Percentiles rank a stretch among this genome's conserved stretches.
These are phyloP conservation scores for Trichoderma sp. DNA, from an alignment of 2,329 filamentous ascomycete genomes.

Conservation along the genomic window DNA sequence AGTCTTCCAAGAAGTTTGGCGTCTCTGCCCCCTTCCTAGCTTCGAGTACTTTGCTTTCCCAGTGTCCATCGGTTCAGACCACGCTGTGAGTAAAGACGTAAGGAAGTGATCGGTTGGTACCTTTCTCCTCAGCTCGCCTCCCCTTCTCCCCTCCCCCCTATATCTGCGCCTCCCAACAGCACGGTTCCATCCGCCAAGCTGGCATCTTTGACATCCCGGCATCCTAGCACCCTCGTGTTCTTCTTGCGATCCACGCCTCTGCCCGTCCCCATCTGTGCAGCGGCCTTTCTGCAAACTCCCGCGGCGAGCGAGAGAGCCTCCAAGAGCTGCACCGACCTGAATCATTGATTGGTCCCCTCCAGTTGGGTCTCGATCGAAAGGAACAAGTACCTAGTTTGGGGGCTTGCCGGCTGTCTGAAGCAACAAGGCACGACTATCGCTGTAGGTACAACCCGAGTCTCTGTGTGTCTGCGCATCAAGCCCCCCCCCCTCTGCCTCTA, in stretches of 20 bases:
- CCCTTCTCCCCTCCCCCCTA: not conserved
- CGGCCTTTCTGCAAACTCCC: slow-evolving; percentile 19
- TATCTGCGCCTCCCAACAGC: slow-evolving; percentile 6
- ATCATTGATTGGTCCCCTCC: slow-evolving; percentile 16
- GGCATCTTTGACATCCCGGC: slow-evolving; percentile 17
- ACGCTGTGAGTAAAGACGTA: not conserved
- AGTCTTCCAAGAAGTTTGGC: not conserved
- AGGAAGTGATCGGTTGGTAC: not conserved
- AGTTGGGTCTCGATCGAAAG: slow-evolving; percentile 9
- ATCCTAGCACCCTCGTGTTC: slow-evolving; percentile 1
- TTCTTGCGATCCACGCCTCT: not conserved
- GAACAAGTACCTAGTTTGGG: not conserved
- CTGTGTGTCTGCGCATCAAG: slow-evolving; percentile 4
- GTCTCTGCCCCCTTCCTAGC: not conserved
- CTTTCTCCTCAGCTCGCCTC: not conserved
- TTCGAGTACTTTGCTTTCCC: not conserved
- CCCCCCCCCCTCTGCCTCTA: not conserved
- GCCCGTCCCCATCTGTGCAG: not conserved
- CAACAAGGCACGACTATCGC: not conserved
- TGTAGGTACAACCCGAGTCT: slow-evolving; percentile 1
- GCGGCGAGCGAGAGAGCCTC: slow-evolving; percentile 1
- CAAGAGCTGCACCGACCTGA: not conserved
- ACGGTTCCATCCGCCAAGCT: slow-evolving; percentile 14
- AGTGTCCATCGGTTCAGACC: not conserved
- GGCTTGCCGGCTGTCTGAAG: slow-evolving; percentile 8